Percentiles rank a stretch among this genome's conserved stretches.
These are phyloP conservation scores for Chlorella sp. DNA, from an alignment of 139 green algal genomes.

Conservation along the genomic window DNA sequence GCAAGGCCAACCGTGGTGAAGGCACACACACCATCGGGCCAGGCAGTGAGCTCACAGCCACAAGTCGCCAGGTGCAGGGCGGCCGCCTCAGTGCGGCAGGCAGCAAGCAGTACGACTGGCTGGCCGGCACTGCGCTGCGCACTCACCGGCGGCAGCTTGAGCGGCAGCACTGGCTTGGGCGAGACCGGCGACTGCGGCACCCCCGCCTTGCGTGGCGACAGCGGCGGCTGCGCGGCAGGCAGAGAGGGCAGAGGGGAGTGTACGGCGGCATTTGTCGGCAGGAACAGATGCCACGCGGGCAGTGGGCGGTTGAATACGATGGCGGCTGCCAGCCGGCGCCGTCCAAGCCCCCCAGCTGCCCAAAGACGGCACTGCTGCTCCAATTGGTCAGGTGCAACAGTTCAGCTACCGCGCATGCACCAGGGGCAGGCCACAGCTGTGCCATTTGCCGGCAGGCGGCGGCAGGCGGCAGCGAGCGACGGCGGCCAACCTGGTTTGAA, in stretches of 20 bases:
- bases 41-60: no score
- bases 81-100: neutral
- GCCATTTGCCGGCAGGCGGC: neutral
- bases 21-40: no score
- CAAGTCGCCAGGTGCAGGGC: no score
- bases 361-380: neutral
- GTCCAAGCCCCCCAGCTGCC: neutral
- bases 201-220: conserved; percentile 84
- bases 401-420: neutral
- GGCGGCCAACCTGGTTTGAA: conserved; percentile 16
- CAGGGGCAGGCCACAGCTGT: neutral
- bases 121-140: neutral
- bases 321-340: neutral
- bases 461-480: neutral
- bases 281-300: no score
- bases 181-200: conserved; percentile 71
- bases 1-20: no score
- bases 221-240: conserved; percentile 70
- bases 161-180: conserved; percentile 37
- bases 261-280: no score
- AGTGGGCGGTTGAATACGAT: no score
- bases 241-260: no score
- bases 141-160: conserved; percentile 37
- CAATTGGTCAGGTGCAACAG: neutral
- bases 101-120: neutral